A percentile compares a stretch with the other conserved stretches of the same genome.
phyloP scores from a whole-genome alignment of 176 grass and related monocot genomes.

The Oryza meyeriana region DNA sequence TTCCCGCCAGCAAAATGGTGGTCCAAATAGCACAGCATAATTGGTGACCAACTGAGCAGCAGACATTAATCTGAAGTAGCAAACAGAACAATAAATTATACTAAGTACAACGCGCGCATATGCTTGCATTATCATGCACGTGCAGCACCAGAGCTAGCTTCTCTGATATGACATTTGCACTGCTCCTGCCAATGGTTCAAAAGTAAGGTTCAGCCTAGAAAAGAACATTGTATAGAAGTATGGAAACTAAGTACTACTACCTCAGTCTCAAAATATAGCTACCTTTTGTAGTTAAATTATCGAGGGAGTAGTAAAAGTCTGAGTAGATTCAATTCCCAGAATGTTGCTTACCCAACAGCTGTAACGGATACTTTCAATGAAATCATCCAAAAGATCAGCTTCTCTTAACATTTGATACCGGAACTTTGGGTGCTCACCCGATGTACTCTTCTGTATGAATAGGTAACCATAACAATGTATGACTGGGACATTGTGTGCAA shows the following conservation, averaged over 20 bases:
- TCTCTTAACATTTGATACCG: not conserved
- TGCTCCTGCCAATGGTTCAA: constrained; percentile 28
- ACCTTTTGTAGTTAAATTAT: too few relatives aligned
- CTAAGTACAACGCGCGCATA: constrained; percentile 11
- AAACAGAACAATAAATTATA: constrained; percentile 15
- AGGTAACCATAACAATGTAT: constrained; percentile 76
- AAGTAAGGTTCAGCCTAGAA: not conserved
- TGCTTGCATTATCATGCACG: not conserved
- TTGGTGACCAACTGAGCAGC: not conserved
- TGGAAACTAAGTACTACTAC: not conserved
- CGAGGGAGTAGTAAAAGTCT: not conserved
- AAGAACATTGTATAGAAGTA: not conserved
- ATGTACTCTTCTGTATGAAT: constrained; percentile 13
- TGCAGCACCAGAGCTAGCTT: constrained; percentile 14
- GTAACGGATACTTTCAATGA: not conserved
- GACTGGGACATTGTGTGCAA: constrained; percentile 85
- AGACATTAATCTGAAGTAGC: constrained; percentile 16
- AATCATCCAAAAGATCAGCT: not conserved
- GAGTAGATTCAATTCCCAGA: not conserved
- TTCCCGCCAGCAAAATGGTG: not conserved
- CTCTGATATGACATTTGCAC: not conserved
- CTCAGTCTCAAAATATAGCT: too few relatives aligned
- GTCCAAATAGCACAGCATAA: constrained; percentile 24
- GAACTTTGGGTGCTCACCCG: not conserved
- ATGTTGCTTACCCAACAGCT: not conserved